Evolutionary conservation across 2,329 filamentous ascomycete species (phyloP), one percentile per base, ranked within the genome.

Genomic region (Penicillium sp.): DNA sequence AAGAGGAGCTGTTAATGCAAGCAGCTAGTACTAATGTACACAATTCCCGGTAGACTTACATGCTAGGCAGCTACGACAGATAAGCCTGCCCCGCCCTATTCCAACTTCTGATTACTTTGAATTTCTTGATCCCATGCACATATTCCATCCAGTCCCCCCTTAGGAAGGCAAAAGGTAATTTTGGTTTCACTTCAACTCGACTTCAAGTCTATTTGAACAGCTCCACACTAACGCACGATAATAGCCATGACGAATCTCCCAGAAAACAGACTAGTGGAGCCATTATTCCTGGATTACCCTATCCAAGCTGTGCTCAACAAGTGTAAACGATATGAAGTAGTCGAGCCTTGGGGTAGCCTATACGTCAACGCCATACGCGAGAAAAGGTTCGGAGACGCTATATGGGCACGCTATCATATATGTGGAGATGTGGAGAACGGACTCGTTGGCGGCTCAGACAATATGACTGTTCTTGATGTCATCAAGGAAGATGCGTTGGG

Each of bases 361-460:
- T 19, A n/a, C 35, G 35, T 37, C n/a, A n/a, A 37, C n/a, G 35
- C 35, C 8, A 26, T 26, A 19, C 24, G 27, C 27, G 43, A 19
- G 16, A 3, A 45, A 19, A 41, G 44, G 24, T 31, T 46, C 41
- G 45, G 22, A 10, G 10, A 26, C 21, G n/a, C 52, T 27, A 35
- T 27, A 22, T 53, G 50, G 44, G 46, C 52, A 41, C 44, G 45
- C 3, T 54, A 49, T 19, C 52, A 48, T n/a, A 54, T 48, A 5
- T n/a, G 3, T 11, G 45, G 33, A 11, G 31, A 43, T 13, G n/a
- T 54, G 13, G 13, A 44, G 46, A 26, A 41, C 26, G 52, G 22
- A 1, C 35, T 50, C 9, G 22, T 50, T 10, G 21, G 26, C 5
- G 24, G 35, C 19, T 19, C n/a, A 37, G 8, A 26, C 13, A 14